Evolutionary conservation across 441 rosid species (phyloP).

Genomic region (Francoa sonchifolia): DNA sequence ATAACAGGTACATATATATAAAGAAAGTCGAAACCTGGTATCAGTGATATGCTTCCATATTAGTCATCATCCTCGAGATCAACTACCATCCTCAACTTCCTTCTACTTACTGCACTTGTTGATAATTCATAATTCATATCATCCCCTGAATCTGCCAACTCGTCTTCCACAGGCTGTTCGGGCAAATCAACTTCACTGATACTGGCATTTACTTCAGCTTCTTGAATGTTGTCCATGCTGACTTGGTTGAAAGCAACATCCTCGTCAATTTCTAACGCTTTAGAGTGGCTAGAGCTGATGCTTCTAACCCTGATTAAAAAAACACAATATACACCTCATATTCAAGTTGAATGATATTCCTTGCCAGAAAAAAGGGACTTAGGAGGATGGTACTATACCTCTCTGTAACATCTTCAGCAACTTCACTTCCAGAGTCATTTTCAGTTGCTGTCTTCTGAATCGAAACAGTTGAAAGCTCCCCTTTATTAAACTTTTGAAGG

Average conservation of each 20-base stretch:
- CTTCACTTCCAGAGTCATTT: conserved; percentile 12
- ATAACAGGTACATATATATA: too few relatives aligned
- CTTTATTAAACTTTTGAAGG: conserved; percentile 13
- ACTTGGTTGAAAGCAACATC: conserved; percentile 13
- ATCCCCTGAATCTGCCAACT: conserved; percentile 34
- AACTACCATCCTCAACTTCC: conserved; percentile 54
- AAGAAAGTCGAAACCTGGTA: too few relatives aligned
- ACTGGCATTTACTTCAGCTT: conserved; percentile 19
- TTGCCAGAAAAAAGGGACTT: not conserved
- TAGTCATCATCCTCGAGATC: conserved; percentile 53
- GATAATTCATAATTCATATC: conserved; percentile 13
- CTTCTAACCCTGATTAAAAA: conserved; percentile 16
- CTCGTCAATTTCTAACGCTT: conserved; percentile 10
- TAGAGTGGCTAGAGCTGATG: conserved; percentile 8
- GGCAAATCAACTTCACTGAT: conserved; percentile 14
- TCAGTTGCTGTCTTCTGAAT: conserved; percentile 7
- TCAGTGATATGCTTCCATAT: conserved; percentile 9
- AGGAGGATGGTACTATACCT: conserved; percentile 20
- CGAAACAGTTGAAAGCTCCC: conserved; percentile 14
- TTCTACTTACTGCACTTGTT: conserved; percentile 30
- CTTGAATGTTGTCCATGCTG: conserved; percentile 16
- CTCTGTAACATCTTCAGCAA: conserved; percentile 21
- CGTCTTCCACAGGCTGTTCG: conserved; percentile 26
- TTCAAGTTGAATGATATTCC: not conserved
- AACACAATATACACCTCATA: not conserved